Percentiles rank a stretch among this genome's conserved stretches.
Conservation (phyloP, 352 stramenopile genomes). For the Phytophthora pluvialis region DNA sequence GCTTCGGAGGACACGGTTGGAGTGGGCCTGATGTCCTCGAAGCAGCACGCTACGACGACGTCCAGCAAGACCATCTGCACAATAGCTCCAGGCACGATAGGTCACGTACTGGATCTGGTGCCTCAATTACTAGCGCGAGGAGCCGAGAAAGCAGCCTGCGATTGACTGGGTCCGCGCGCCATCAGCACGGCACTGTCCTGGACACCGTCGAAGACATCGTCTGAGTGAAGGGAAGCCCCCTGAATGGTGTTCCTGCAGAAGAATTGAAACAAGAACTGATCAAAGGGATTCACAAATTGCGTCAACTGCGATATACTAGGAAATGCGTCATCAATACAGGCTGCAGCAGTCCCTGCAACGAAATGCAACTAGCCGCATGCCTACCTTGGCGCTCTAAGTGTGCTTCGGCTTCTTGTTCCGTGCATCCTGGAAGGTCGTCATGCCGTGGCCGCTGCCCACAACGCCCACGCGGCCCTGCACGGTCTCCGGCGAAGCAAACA, state of each 20-base stretch:
- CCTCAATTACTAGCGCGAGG: slow-evolving; percentile 17
- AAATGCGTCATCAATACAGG: slow-evolving; percentile 30
- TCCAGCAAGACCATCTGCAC: slow-evolving; percentile 38
- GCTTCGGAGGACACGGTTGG: slow-evolving; percentile 45
- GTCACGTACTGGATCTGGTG: slow-evolving; percentile 26
- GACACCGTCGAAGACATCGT: slow-evolving; percentile 31
- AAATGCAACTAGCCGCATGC: slow-evolving; percentile 7
- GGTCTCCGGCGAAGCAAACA: slow-evolving; percentile 90
- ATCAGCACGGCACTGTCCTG: slow-evolving; percentile 31
- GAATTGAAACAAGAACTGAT: slow-evolving; percentile 19
- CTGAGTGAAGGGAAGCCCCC: slow-evolving; percentile 5
- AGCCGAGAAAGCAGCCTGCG: slow-evolving; percentile 35
- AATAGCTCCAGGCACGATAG: slow-evolving; percentile 21
- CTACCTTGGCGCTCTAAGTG: slow-evolving; percentile 33
- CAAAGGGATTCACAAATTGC: slow-evolving; percentile 30
- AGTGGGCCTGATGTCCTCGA: slow-evolving; percentile 41
- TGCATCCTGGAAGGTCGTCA: slow-evolving; percentile 81
- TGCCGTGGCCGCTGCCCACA: slow-evolving; percentile 86
- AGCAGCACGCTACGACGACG: slow-evolving; percentile 20
- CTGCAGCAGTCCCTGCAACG: slow-evolving; percentile 7
- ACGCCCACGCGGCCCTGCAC: slow-evolving; percentile 88
- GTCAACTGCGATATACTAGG: slow-evolving; percentile 30
- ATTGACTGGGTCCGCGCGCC: slow-evolving; percentile 24
- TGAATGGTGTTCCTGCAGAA: slow-evolving; percentile 11
- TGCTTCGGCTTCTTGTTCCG: slow-evolving; percentile 76